Conservation (phyloP, 345 rosid species). For the Citrus sp. region DNA sequence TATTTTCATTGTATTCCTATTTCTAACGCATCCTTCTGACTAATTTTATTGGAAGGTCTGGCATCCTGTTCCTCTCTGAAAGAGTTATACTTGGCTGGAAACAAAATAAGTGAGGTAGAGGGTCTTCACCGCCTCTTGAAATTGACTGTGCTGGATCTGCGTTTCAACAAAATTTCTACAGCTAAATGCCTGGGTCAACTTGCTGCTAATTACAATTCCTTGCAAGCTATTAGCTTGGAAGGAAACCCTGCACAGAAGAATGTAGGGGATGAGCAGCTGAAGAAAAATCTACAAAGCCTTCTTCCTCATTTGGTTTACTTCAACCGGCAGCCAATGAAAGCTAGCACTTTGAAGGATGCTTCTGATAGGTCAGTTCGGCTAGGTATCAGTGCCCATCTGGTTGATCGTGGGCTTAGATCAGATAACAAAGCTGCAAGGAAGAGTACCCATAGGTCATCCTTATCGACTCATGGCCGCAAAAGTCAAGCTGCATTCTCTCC, state of each 20-base stretch:
- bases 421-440: slow-evolving; percentile 61
- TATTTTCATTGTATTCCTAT: background rate
- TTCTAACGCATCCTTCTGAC: background rate
- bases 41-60: slow-evolving; percentile 44
- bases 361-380: slow-evolving; percentile 61
- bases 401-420: slow-evolving; percentile 59
- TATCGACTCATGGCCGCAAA: slow-evolving; percentile 44
- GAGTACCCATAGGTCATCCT: slow-evolving; percentile 50
- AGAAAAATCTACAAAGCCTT: slow-evolving; percentile 73
- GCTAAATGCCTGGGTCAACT: slow-evolving; percentile 88
- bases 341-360: slow-evolving; percentile 51
- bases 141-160: slow-evolving; percentile 74
- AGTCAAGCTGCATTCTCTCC: slow-evolving; percentile 38
- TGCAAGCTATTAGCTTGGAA: slow-evolving; percentile 94
- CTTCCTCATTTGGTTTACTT: slow-evolving; percentile 78
- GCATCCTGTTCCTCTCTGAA: slow-evolving; percentile 94
- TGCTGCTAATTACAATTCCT: slow-evolving; percentile 91
- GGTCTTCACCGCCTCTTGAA: slow-evolving; percentile 96
- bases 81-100: slow-evolving; percentile 92
- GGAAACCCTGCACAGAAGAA: slow-evolving; percentile 97
- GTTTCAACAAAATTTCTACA: slow-evolving; percentile 85
- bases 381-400: slow-evolving; percentile 54
- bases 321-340: slow-evolving; percentile 72
- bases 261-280: slow-evolving; percentile 91
- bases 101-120: slow-evolving; percentile 88